Evolutionary conservation across 2,329 filamentous ascomycete genomes (phyloP).

Genomic region (Ploettnerulaceae sp.): DNA sequence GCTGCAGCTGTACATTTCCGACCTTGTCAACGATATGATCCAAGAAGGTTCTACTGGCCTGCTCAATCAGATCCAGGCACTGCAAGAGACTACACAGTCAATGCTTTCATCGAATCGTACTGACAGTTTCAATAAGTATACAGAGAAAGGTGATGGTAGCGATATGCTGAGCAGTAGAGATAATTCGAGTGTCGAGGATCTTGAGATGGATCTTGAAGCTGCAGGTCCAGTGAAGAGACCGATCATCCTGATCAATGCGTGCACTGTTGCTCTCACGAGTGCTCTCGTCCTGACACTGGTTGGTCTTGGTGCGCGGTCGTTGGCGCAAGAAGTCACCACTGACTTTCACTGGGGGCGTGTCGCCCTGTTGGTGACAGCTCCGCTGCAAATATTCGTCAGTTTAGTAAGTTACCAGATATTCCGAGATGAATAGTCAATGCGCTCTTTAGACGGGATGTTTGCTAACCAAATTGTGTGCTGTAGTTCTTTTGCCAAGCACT

Average conservation of each 20-base stretch:
- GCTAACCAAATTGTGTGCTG: neutral
- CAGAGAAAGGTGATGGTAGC: too few species aligned
- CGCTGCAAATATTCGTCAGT: neutral
- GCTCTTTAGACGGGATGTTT: too few species aligned
- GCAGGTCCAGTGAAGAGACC: neutral
- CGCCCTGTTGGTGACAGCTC: neutral
- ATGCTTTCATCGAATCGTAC: too few species aligned
- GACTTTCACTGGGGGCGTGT: neutral
- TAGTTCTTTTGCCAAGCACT: slow-evolving; percentile 73
- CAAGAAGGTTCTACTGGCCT: too few species aligned
- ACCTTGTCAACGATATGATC: too few species aligned
- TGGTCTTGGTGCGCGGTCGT: neutral
- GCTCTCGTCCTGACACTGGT: neutral
- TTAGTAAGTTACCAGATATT: neutral
- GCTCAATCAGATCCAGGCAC: too few species aligned
- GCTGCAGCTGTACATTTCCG: too few species aligned
- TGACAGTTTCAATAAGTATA: too few species aligned
- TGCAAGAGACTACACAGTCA: too few species aligned
- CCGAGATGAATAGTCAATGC: too few species aligned
- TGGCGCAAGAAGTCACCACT: neutral
- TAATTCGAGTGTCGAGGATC: too few species aligned
- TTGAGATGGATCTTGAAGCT: neutral
- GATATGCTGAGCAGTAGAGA: too few species aligned
- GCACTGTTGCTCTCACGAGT: neutral
- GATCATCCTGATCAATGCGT: neutral